phyloP scores from a whole-genome alignment of 1,284 basidiomycete species.

The Trichosporon faecale region DNA sequence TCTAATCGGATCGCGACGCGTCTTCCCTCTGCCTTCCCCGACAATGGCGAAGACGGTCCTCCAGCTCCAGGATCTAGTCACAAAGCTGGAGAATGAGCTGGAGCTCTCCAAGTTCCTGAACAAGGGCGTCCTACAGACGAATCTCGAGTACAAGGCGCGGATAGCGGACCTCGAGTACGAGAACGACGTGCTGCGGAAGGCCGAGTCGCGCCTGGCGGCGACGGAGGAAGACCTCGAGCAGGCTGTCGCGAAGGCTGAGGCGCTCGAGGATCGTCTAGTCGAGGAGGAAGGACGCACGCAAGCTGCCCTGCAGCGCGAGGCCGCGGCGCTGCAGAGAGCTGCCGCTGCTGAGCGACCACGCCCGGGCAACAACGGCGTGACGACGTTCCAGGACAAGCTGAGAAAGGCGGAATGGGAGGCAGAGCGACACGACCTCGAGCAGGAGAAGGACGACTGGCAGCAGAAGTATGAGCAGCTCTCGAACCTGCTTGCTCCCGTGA shows the following conservation, averaged over 20 bases:
- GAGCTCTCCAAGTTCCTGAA: constrained; percentile 44
- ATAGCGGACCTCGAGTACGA: constrained; percentile 38
- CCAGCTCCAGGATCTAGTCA: constrained; percentile 12
- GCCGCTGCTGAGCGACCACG: background rate
- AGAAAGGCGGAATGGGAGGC: background rate
- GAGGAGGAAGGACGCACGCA: constrained; percentile 4
- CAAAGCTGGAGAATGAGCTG: constrained; percentile 33
- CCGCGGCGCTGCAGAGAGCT: background rate
- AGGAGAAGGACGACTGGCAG: constrained; percentile 13
- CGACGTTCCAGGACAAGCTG: constrained; percentile 3
- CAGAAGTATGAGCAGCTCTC: constrained; percentile 11
- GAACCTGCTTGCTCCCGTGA: background rate
- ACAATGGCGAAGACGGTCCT: constrained; percentile 1
- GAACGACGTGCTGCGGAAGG: constrained; percentile 35
- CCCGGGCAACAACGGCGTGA: background rate
- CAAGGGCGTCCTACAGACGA: constrained; percentile 42
- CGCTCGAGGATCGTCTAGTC: constrained; percentile 8
- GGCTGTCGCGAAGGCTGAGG: constrained; percentile 13
- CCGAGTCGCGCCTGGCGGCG: constrained; percentile 33
- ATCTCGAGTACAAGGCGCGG: constrained; percentile 39
- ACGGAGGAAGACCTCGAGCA: constrained; percentile 38
- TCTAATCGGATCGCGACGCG: background rate
- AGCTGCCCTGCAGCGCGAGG: background rate
- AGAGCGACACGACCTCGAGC: background rate
- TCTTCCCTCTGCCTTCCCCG: constrained; percentile 1